Evolutionary conservation across 768 basidiomycete genomes (phyloP).

Genomic region (Mycena leptocephala): DNA sequence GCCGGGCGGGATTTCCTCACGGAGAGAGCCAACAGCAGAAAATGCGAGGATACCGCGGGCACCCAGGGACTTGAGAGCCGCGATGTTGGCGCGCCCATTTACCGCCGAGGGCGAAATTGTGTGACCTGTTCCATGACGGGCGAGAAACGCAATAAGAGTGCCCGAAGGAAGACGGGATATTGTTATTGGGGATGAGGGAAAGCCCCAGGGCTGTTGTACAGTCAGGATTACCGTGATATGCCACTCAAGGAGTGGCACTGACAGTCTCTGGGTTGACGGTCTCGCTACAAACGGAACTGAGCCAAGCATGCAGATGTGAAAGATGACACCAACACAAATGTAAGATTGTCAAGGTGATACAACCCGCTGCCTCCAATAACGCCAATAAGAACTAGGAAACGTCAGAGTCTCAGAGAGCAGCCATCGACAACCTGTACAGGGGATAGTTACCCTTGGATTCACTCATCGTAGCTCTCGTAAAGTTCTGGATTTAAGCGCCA

Average conservation of each 20-base stretch:
- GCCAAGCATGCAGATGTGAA: neutral
- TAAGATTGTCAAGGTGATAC: slow-evolving; percentile 94
- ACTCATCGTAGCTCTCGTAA: neutral
- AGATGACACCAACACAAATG: slow-evolving; percentile 78
- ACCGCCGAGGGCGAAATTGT: slow-evolving; percentile 85
- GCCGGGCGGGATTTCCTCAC: slow-evolving; percentile 94
- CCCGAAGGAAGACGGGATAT: slow-evolving; percentile 90
- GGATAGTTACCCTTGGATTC: slow-evolving; percentile 2
- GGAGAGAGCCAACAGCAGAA: slow-evolving; percentile 94
- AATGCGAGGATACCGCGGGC: slow-evolving; percentile 93
- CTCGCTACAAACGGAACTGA: slow-evolving; percentile 59
- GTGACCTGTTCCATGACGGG: slow-evolving; percentile 90
- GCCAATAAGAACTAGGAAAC: slow-evolving; percentile 78
- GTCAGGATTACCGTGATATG: neutral
- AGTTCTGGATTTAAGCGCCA: neutral
- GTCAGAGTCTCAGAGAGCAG: neutral
- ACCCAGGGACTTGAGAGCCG: slow-evolving; percentile 94
- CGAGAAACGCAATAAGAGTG: slow-evolving; percentile 87
- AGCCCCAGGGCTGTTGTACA: slow-evolving; percentile 87
- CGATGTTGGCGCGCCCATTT: slow-evolving; percentile 93
- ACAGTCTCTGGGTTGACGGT: slow-evolving; percentile 88
- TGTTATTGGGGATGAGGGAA: slow-evolving; percentile 91
- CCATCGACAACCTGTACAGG: neutral
- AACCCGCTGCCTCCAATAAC: slow-evolving; percentile 94
- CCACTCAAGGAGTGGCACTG: slow-evolving; percentile 41